phyloP scores from a whole-genome alignment of 2,329 filamentous ascomycete genomes.

The Talaromyces sp. region DNA sequence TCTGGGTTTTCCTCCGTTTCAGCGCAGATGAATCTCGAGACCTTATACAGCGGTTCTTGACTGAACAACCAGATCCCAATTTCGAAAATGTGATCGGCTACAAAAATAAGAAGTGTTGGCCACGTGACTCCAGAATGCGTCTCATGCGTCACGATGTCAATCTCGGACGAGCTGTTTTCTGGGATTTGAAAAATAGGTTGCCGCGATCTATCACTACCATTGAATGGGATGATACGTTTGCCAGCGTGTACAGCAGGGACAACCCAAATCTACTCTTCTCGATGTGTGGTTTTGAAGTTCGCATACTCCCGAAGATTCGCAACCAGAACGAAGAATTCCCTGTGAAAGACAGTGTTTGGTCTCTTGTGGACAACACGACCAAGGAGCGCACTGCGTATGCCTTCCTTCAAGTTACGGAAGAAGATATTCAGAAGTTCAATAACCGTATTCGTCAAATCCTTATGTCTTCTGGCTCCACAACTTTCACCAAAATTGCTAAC shows the following conservation, averaged over 20 bases:
- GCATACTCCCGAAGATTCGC: slow-evolving; percentile 89
- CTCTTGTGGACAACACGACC: slow-evolving; percentile 88
- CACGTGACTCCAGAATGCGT: slow-evolving; percentile 93
- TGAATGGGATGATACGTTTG: slow-evolving; percentile 98
- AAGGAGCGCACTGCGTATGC: slow-evolving; percentile 97
- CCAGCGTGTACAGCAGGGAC: slow-evolving; percentile 95
- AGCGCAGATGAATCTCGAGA: slow-evolving; percentile 91
- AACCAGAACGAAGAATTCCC: slow-evolving; percentile 96
- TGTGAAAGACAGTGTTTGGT: slow-evolving; percentile 98
- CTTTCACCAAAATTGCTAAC: slow-evolving; percentile 99
- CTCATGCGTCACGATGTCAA: slow-evolving; percentile 99
- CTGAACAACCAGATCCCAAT: slow-evolving; percentile 96
- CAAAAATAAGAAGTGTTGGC: slow-evolving; percentile 99
- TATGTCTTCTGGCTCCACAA: slow-evolving; percentile 99
- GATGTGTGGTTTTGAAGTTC: slow-evolving; percentile 97
- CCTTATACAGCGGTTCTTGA: slow-evolving; percentile 94
- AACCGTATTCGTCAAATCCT: slow-evolving; percentile 97
- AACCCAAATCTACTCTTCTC: slow-evolving; percentile 97
- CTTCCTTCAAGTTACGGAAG: slow-evolving; percentile 95
- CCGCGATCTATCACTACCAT: slow-evolving; percentile 94
- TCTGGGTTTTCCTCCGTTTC: slow-evolving; percentile 97
- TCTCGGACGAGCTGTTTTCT: slow-evolving; percentile 93
- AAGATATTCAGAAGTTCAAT: slow-evolving; percentile 98
- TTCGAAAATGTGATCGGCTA: slow-evolving; percentile 99
- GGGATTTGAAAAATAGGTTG: slow-evolving; percentile 96